A percentile compares a stretch with the other conserved stretches of the same genome.
These are phyloP conservation scores for Melanogaster broomeanus DNA, from an alignment of 768 basidiomycete species.

Conservation along the genomic window DNA sequence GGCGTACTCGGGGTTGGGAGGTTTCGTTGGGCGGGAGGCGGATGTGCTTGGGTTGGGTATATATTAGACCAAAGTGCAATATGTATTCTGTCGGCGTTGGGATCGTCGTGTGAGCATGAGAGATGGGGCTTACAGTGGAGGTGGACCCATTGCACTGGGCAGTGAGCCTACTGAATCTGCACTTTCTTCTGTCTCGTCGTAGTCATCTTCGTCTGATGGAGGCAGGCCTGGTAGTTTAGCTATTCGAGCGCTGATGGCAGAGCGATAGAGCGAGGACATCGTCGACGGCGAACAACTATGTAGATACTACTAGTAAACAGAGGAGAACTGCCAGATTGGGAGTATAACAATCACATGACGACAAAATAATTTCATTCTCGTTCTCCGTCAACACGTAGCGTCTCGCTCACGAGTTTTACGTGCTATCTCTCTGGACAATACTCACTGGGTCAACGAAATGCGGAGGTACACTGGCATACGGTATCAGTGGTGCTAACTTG, in stretches of 20 bases:
- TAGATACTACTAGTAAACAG: no score
- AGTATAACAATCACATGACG: no score
- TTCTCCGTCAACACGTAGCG: no score
- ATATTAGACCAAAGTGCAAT: constrained; percentile 12
- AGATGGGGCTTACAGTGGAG: constrained; percentile 54
- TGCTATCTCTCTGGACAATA: no score
- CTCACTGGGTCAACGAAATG: no score
- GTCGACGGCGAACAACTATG: neutral
- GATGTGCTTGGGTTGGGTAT: constrained; percentile 26
- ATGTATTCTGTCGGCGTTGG: constrained; percentile 6
- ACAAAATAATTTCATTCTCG: no score
- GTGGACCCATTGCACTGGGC: constrained; percentile 59
- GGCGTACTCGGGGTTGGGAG: constrained; percentile 61
- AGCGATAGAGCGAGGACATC: constrained; percentile 77
- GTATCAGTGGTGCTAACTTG: no score
- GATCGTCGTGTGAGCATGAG: constrained; percentile 3
- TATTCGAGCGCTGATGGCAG: constrained; percentile 73
- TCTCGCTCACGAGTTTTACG: no score
- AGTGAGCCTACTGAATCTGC: constrained; percentile 61
- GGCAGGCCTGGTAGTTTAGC: constrained; percentile 71
- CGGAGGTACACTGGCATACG: no score
- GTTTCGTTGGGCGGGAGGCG: constrained; percentile 27
- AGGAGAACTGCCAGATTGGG: neutral
- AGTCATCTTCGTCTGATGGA: constrained; percentile 41
- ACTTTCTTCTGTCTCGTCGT: constrained; percentile 49